Conservation (phyloP, 1,284 basidiomycete genomes). For the Mycena sp. region DNA sequence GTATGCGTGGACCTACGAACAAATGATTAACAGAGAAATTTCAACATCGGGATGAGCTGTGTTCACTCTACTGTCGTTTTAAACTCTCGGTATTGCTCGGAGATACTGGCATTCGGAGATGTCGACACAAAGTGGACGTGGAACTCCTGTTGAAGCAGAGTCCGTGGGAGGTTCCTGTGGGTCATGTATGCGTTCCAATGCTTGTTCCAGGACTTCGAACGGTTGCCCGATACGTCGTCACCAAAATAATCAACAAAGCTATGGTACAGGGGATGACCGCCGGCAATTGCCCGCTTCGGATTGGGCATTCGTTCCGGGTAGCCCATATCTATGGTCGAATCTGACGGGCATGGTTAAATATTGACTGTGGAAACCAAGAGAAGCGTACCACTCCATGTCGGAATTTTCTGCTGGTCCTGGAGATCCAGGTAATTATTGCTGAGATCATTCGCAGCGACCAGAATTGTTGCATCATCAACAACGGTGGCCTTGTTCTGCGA, state of each 20-base stretch:
- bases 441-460: not conserved
- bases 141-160: too few relatives aligned
- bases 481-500: not conserved
- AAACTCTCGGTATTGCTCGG: not conserved
- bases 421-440: not conserved
- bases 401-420: not conserved
- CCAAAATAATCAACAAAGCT: slow-evolving; percentile 34
- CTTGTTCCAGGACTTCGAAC: slow-evolving; percentile 36
- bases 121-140: slow-evolving; percentile 22
- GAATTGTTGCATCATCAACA: not conserved
- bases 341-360: too few relatives aligned
- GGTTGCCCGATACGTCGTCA: slow-evolving; percentile 34
- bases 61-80: not conserved
- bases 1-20: not conserved
- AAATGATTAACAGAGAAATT: not conserved
- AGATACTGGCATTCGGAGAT: not conserved
- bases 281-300: slow-evolving; percentile 37
- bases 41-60: too few relatives aligned
- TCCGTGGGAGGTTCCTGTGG: too few relatives aligned
- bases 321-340: not conserved
- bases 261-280: slow-evolving; percentile 39
- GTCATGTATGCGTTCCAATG: slow-evolving; percentile 33
- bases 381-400: not conserved
- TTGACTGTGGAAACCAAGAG: not conserved
- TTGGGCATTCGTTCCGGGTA: slow-evolving; percentile 35